Percentiles rank a stretch among this genome's conserved stretches.
phyloP scores from a whole-genome alignment of 441 rosid species.

The Gossypium schwendimanii region DNA sequence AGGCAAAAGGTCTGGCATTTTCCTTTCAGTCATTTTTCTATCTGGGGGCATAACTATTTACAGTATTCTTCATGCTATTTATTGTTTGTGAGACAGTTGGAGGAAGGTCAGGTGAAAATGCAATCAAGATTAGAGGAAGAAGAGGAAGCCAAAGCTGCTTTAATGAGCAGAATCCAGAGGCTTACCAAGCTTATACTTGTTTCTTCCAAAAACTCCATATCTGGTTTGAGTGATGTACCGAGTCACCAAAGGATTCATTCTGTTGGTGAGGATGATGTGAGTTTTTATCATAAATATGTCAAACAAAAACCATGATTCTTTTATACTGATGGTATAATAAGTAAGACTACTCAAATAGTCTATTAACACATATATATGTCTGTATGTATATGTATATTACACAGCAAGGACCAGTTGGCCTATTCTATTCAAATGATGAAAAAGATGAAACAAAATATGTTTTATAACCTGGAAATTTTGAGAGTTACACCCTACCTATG shows the following conservation, averaged over 20 bases:
- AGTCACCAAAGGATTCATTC: slow-evolving; percentile 63
- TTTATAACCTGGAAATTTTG: background rate
- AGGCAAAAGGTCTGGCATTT: slow-evolving; percentile 63
- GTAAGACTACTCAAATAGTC: background rate
- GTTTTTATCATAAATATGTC: slow-evolving; percentile 20
- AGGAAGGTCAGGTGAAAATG: slow-evolving; percentile 99
- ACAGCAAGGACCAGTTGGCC: background rate
- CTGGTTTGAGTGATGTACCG: slow-evolving; percentile 62
- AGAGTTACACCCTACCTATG: background rate
- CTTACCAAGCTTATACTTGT: slow-evolving; percentile 95
- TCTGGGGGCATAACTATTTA: background rate
- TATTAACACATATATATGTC: background rate
- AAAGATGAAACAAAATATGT: background rate
- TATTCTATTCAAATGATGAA: slow-evolving; percentile 1
- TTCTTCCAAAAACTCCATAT: slow-evolving; percentile 77
- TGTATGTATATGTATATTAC: background rate
- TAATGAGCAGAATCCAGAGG: slow-evolving; percentile 97
- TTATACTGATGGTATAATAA: background rate
- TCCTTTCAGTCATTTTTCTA: background rate
- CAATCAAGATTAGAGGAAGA: slow-evolving; percentile 98
- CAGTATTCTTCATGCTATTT: background rate
- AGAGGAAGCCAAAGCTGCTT: slow-evolving; percentile 99
- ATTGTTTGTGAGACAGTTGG: slow-evolving; percentile 44
- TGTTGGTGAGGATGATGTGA: slow-evolving; percentile 65
- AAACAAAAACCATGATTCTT: background rate